Conservation (phyloP, 176 grass and related monocot species). For the Zoysia pacifica region DNA sequence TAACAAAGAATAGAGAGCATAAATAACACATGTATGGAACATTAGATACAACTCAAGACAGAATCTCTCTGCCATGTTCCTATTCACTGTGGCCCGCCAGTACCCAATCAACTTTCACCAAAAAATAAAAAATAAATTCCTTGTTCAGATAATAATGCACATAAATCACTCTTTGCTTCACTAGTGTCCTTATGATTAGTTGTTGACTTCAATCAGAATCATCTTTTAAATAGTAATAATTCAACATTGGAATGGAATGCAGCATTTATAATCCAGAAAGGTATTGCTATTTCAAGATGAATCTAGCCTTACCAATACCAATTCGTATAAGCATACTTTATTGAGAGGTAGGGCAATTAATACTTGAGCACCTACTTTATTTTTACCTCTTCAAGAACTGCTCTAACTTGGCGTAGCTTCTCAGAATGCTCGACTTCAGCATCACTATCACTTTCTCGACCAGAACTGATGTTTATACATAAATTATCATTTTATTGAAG, state of each 20-base stretch:
- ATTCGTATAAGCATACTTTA: not conserved
- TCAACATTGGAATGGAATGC: not conserved
- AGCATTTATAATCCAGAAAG: slow-evolving; percentile 19
- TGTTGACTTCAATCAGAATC: not conserved
- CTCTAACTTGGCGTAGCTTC: slow-evolving; percentile 98
- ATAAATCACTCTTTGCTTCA: slow-evolving; percentile 2
- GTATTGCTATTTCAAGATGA: slow-evolving; percentile 5
- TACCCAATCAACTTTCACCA: too few relatives aligned
- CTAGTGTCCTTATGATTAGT: slow-evolving; percentile 4
- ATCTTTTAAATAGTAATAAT: not conserved
- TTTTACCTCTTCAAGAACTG: slow-evolving; percentile 96
- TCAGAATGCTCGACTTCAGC: slow-evolving; percentile 94
- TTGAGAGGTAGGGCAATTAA: not conserved
- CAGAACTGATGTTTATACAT: slow-evolving; percentile 64
- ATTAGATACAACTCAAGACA: slow-evolving; percentile 14
- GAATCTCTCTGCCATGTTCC: not conserved
- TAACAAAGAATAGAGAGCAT: not conserved
- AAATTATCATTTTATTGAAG: slow-evolving; percentile 33
- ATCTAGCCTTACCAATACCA: not conserved
- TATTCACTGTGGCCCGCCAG: not conserved
- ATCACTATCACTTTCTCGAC: slow-evolving; percentile 97
- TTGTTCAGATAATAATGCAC: not conserved
- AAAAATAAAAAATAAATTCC: not conserved
- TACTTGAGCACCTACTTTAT: slow-evolving; percentile 39
- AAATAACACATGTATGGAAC: slow-evolving; percentile 13